phyloP scores from a whole-genome alignment of 2,329 filamentous ascomycete genomes.

The Diaporthe aspalathi region DNA sequence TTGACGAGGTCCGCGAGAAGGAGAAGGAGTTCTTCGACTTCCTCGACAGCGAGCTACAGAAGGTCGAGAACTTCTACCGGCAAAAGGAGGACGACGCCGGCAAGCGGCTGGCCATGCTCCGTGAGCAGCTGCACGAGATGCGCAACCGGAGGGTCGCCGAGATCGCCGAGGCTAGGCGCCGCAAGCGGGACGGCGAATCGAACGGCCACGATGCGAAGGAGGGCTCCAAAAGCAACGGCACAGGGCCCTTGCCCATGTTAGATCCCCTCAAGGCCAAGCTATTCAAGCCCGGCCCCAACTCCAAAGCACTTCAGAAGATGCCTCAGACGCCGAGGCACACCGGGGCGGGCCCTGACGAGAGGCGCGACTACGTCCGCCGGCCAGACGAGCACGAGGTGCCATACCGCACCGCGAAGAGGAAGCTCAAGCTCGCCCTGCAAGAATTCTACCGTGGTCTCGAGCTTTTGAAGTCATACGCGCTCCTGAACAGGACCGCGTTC shows the following conservation, averaged over 20 bases:
- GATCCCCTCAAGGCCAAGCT: slow-evolving; percentile 66
- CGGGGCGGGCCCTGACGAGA: slow-evolving; percentile 46
- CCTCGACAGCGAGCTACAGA: slow-evolving; percentile 85
- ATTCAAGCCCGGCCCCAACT: slow-evolving; percentile 69
- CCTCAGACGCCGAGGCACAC: slow-evolving; percentile 59
- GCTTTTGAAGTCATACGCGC: slow-evolving; percentile 88
- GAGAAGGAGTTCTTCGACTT: slow-evolving; percentile 91
- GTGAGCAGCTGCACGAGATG: slow-evolving; percentile 93
- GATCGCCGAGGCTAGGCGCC: slow-evolving; percentile 59
- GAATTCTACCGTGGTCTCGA: slow-evolving; percentile 95
- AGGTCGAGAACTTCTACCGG: slow-evolving; percentile 91
- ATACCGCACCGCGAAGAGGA: slow-evolving; percentile 88
- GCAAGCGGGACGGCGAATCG: slow-evolving; percentile 46
- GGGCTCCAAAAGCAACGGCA: slow-evolving; percentile 42
- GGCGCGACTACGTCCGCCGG: slow-evolving; percentile 64
- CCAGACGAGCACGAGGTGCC: slow-evolving; percentile 72
- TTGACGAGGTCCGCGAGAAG: slow-evolving; percentile 70
- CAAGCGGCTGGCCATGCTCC: slow-evolving; percentile 74
- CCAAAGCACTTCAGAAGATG: slow-evolving; percentile 68
- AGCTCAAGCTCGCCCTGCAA: slow-evolving; percentile 89
- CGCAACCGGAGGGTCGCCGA: slow-evolving; percentile 84
- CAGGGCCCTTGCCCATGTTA: slow-evolving; percentile 54
- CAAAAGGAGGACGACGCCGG: slow-evolving; percentile 88
- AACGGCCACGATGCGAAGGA: slow-evolving; percentile 41
- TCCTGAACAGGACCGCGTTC: slow-evolving; percentile 92